Evolutionary conservation across 2,329 filamentous ascomycete species (phyloP).

Genomic region (Ascochyta fabae): DNA sequence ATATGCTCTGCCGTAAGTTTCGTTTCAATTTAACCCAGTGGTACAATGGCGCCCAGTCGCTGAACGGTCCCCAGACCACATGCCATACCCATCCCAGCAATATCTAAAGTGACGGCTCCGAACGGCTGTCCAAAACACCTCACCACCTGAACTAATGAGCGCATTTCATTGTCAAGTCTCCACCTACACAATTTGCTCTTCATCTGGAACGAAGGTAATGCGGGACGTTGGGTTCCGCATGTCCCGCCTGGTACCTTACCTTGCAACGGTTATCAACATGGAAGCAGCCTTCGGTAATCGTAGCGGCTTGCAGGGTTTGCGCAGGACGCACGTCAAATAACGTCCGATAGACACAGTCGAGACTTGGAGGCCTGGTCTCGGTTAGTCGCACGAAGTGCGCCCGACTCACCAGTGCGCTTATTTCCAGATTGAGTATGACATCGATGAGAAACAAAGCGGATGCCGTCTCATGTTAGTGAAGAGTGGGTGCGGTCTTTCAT

Average conservation of each 20-base stretch:
- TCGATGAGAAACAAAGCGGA: background rate
- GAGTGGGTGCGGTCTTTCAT: background rate
- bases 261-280: background rate
- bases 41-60: slow-evolving; percentile 12
- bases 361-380: background rate
- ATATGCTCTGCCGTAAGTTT: slow-evolving; percentile 10
- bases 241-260: background rate
- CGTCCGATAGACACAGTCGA: background rate
- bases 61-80: background rate
- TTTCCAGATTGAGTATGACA: background rate
- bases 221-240: background rate
- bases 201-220: background rate
- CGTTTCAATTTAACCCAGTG: slow-evolving; percentile 18
- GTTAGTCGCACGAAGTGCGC: background rate
- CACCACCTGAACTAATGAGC: background rate
- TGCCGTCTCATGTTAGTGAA: background rate
- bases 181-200: background rate
- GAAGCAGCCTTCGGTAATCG: background rate
- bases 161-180: background rate
- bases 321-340: slow-evolving; percentile 5
- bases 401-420: background rate
- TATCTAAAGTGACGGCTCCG: background rate
- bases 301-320: background rate
- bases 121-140: background rate
- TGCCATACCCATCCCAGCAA: background rate